A percentile compares a stretch with the other conserved stretches of the same genome.
These are phyloP conservation scores for Groenewaldozyma tartarivorans DNA, from an alignment of 805 yeast genomes.

Conservation along the genomic window DNA sequence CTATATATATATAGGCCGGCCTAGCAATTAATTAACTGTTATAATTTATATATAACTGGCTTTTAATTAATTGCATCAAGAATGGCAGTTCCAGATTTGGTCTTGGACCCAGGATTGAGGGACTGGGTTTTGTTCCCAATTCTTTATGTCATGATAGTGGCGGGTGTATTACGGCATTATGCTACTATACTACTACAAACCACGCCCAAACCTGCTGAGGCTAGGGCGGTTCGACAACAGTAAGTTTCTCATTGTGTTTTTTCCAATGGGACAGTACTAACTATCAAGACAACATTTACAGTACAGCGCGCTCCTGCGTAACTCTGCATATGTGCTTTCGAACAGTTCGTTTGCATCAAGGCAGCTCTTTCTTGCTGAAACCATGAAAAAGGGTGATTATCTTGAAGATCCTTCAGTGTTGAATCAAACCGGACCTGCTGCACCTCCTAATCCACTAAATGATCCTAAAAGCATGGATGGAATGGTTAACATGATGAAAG, in stretches of 20 bases:
- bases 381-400: slow-evolving; percentile 45
- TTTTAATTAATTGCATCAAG: not conserved
- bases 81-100: slow-evolving; percentile 35
- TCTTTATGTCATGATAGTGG: slow-evolving; percentile 78
- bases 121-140: slow-evolving; percentile 91
- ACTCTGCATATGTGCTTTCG: slow-evolving; percentile 44
- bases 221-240: slow-evolving; percentile 47
- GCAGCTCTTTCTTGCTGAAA: slow-evolving; percentile 37
- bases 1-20: too few relatives aligned
- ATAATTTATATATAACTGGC: not conserved
- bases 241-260: slow-evolving; percentile 11
- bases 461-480: slow-evolving; percentile 68
- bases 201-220: slow-evolving; percentile 43
- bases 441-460: slow-evolving; percentile 45
- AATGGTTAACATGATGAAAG: slow-evolving; percentile 67
- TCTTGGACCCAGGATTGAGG: slow-evolving; percentile 72
- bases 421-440: slow-evolving; percentile 16
- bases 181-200: slow-evolving; percentile 54
- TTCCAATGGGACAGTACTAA: slow-evolving; percentile 11
- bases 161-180: slow-evolving; percentile 69
- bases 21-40: not conserved
- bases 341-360: slow-evolving; percentile 44
- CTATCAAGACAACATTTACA: slow-evolving; percentile 41
- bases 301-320: slow-evolving; percentile 49
- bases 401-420: slow-evolving; percentile 39